A percentile compares a stretch with the other conserved stretches of the same genome.
Conservation (phyloP, 805 yeast species). For the Jamesozyma gamospora region DNA sequence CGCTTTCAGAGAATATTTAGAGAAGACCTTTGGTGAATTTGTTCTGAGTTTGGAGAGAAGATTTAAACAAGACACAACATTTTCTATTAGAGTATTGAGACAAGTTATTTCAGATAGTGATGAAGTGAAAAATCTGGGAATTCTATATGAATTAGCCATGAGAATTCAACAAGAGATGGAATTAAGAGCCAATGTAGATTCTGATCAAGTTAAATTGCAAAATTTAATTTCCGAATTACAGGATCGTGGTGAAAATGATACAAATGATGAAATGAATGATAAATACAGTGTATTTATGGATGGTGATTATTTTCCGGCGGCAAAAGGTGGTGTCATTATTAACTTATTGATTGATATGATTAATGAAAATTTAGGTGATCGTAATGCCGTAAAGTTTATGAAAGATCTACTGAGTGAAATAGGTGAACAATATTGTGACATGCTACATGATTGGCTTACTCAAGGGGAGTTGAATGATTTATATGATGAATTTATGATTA, state of each 20-base stretch:
- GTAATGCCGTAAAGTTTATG: constrained; percentile 41
- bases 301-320: constrained; percentile 39
- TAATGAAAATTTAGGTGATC: constrained; percentile 56
- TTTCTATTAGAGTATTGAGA: constrained; percentile 52
- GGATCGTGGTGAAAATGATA: neutral
- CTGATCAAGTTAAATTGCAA: constrained; percentile 39
- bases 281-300: constrained; percentile 31
- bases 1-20: constrained; percentile 40
- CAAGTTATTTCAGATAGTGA: constrained; percentile 34
- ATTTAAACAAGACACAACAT: constrained; percentile 38
- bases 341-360: constrained; percentile 50
- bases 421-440: constrained; percentile 50
- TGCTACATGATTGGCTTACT: constrained; percentile 73
- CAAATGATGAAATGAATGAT: constrained; percentile 27
- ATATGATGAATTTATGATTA: constrained; percentile 72
- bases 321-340: constrained; percentile 73
- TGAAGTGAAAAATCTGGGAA: constrained; percentile 35
- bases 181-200: constrained; percentile 30
- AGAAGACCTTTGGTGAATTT: constrained; percentile 28
- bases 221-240: constrained; percentile 6
- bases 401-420: constrained; percentile 44
- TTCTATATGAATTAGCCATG: constrained; percentile 48
- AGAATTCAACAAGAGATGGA: constrained; percentile 39
- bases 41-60: constrained; percentile 42
- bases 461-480: constrained; percentile 70